Conservation (phyloP, 2,329 filamentous ascomycete species). For the Paradendryphiella salina region DNA sequence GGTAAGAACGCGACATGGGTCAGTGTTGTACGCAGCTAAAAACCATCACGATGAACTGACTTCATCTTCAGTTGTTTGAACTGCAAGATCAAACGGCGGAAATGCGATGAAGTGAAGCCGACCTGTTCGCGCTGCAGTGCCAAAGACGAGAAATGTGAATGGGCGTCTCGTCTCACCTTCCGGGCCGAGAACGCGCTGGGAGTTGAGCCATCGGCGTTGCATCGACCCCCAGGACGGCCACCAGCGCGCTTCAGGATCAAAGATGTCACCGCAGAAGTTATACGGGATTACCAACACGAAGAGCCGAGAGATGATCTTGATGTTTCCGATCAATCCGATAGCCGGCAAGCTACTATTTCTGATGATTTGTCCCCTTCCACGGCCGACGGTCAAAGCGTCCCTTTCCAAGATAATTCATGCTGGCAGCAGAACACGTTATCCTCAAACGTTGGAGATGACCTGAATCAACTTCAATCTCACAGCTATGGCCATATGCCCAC, state of each 20-base stretch:
- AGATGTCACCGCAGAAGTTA: conserved; percentile 15
- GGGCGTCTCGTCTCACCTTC: conserved; percentile 23
- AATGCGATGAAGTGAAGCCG: conserved; percentile 26
- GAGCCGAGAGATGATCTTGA: neutral
- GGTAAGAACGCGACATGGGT: conserved; percentile 12
- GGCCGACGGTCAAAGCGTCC: neutral
- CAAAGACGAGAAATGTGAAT: conserved; percentile 20
- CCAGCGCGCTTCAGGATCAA: conserved; percentile 12
- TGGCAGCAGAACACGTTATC: neutral
- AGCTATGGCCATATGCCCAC: neutral
- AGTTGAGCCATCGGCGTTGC: conserved; percentile 6
- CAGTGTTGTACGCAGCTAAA: neutral
- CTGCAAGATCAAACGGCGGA: conserved; percentile 21
- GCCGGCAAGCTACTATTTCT: neutral
- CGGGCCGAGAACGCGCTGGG: conserved; percentile 16
- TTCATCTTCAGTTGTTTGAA: conserved; percentile 10
- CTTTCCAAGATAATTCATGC: neutral
- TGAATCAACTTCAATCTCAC: neutral
- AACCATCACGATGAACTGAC: neutral
- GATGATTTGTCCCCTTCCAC: neutral
- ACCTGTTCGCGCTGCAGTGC: conserved; percentile 20
- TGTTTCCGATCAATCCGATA: neutral
- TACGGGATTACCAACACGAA: conserved; percentile 14
- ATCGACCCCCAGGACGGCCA: conserved; percentile 3
- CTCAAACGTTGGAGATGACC: neutral